Evolutionary conservation across 768 basidiomycete species (phyloP), one percentile per base, ranked within the genome.

Genomic region (Cantharellus cinnabarinus): DNA sequence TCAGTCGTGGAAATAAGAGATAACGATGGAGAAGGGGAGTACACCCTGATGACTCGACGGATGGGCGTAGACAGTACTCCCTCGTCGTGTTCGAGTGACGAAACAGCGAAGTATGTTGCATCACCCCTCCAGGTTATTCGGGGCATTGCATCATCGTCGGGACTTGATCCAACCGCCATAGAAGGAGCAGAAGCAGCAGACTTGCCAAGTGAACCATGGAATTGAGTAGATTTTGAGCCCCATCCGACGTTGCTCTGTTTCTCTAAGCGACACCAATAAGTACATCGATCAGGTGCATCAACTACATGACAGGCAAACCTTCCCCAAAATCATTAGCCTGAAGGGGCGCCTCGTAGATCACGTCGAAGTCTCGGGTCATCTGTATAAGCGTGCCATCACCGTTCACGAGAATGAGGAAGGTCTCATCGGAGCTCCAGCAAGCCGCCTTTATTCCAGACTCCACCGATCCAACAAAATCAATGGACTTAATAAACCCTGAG

Each of bases 201-300:
- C 68, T 97, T 97, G 15, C 95, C 94, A 3, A 89, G 73, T 0
- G 91, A 94, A 5, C 95, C 95, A 64, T 97, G 91, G 67, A 99
- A 99, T 66, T 99, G 95, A 0, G 95, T 98, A 68, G 86, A 77
- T 66, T 93, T 94, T 2, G 87, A 86, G 44, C 95, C 95, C 95
- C 95, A 99, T 14, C 95, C 95, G 10, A 61, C 97, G 89, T 65
- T 93, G 89, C 65, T 97, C 89, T 2, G 87, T 88, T 35, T 82
- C 79, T 67, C 90, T 90, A 89, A 64, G 3, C 14, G 52, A 37
- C 20, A 60, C 41, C 38, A 42, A 39, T 48, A 10, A 48, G 44
- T 48, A 48, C 29, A 29, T 29, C 10, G 44, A 48, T 48, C 44
- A 48, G 10, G 44, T 10, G 44, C 44, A 48, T 29, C 29, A 48